A percentile compares a stretch with the other conserved stretches of the same genome.
These are phyloP conservation scores for Pythium aristosporum DNA, from an alignment of 352 stramenopile genomes.

Conservation along the genomic window DNA sequence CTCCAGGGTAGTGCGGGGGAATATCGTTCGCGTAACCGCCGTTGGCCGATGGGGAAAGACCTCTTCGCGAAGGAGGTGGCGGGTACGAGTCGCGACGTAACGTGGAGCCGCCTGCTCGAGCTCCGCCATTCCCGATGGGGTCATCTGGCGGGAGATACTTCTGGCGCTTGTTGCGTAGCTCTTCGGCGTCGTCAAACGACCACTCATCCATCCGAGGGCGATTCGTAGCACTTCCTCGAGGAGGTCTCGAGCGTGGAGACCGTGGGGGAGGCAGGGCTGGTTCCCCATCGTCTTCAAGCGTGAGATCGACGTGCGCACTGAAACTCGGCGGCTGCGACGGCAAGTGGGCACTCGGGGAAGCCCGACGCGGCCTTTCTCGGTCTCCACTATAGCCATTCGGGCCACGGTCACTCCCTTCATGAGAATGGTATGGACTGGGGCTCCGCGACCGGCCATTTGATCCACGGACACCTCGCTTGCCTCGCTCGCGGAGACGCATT, in stretches of 20 bases:
- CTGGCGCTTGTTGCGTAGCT: slow-evolving; percentile 18
- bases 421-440: slow-evolving; percentile 15
- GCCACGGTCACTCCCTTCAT: neutral
- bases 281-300: slow-evolving; percentile 6
- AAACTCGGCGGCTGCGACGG: neutral
- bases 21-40: slow-evolving; percentile 7
- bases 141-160: slow-evolving; percentile 16
- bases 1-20: slow-evolving; percentile 1
- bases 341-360: neutral
- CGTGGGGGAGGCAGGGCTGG: slow-evolving; percentile 1
- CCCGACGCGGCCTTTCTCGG: slow-evolving; percentile 5
- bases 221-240: neutral
- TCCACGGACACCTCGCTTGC: slow-evolving; percentile 3
- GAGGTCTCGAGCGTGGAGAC: slow-evolving; percentile 16
- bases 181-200: slow-evolving; percentile 12
- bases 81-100: slow-evolving; percentile 17
- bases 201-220: neutral
- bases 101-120: neutral
- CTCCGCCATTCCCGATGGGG: neutral
- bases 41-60: slow-evolving; percentile 1
- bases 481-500: slow-evolving; percentile 3
- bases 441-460: slow-evolving; percentile 20
- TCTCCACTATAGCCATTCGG: slow-evolving; percentile 18
- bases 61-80: slow-evolving; percentile 1
- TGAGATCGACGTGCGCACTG: slow-evolving; percentile 17